A percentile compares a stretch with the other conserved stretches of the same genome.
phyloP scores from a whole-genome alignment of 805 yeast species.

The Maudiozyma turicensis region DNA sequence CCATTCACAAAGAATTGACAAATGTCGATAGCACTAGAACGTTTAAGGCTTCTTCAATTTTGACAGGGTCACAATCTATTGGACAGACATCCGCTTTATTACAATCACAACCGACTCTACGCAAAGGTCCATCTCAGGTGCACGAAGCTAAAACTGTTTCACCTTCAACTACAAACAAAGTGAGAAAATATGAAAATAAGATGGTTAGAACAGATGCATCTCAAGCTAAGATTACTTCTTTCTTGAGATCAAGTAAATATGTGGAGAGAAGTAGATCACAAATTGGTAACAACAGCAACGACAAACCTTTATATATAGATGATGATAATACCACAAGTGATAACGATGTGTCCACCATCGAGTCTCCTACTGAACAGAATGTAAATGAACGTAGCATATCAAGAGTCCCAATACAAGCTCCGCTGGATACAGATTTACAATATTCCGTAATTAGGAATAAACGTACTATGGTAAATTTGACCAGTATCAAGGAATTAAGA shows the following conservation, averaged over 20 bases:
- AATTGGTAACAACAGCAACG: background rate
- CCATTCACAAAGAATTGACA: conserved; percentile 42
- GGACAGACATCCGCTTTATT: background rate
- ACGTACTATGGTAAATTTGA: conserved; percentile 38
- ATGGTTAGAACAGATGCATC: conserved; percentile 28
- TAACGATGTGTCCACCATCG: background rate
- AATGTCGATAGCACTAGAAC: conserved; percentile 57
- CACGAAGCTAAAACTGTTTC: background rate
- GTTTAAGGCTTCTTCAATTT: conserved; percentile 53
- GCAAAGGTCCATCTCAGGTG: background rate
- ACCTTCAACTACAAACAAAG: conserved; percentile 7
- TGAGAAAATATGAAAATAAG: conserved; percentile 26
- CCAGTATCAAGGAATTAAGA: conserved; percentile 51
- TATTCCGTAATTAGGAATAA: conserved; percentile 19
- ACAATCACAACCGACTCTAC: background rate
- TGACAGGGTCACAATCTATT: conserved; percentile 25
- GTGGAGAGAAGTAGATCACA: background rate
- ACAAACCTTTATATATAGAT: background rate
- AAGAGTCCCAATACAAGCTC: background rate
- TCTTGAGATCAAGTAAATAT: conserved; percentile 10
- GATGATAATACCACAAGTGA: background rate
- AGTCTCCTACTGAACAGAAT: background rate
- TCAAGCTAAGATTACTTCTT: conserved; percentile 25
- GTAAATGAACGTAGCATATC: background rate
- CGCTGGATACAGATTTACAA: background rate